Percentiles rank a stretch among this genome's conserved stretches.
These are phyloP conservation scores for slime mould (Dictyostelium discoideum) DNA, from an alignment of 78 protist genomes.

Conservation along the genomic window dicty_2.7 NC_007088.5:5638001-5638500, in stretches of 20 bases:
- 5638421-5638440: neutral
- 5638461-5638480: neutral
- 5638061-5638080: conserved; percentile 97
- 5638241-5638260: neutral
- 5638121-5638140: conserved; percentile 98
- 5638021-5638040: conserved; percentile 98
- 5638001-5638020: conserved; percentile 92
- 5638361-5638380: neutral
- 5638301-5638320: conserved; percentile 16
- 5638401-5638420: conserved; percentile 56
- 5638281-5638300: conserved; percentile 18
- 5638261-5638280: conserved; percentile 50
- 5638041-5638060: conserved; percentile 99
- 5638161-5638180: conserved; percentile 56
- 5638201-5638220: neutral
- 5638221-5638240: neutral
- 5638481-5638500: neutral
- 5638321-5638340: neutral
- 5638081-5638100: conserved; percentile 98
- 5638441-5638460: neutral
- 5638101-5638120: conserved; percentile 92
- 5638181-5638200: conserved; percentile 4
- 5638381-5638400: conserved; percentile 43
- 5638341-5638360: neutral
- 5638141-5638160: conserved; percentile 92